Evolutionary conservation across 345 rosid species (phyloP), one percentile per base, ranked within the genome.

Genomic region (Cardiospermum halicacabum): DNA sequence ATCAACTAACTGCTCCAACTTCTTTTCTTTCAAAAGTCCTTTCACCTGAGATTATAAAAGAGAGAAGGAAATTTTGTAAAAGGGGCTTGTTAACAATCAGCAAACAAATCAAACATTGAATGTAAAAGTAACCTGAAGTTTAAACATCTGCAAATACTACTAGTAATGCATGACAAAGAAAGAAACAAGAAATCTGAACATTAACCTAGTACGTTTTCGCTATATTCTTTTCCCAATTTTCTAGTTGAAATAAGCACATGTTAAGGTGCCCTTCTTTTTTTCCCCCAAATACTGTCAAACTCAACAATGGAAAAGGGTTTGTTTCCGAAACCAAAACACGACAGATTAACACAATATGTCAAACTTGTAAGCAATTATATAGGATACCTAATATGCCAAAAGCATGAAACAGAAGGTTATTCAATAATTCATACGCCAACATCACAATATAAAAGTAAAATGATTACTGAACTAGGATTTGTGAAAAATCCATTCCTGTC

Each of bases 1-100:
- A 45, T 89, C 98, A 2, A 92, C 97, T 68, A 92, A 78, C 34
- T 62, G 75, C 65, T 88, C 97, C 71, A 89, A 69, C 71, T 64
- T 92, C 74, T 84, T 86, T 25, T 86, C 97, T 64, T 85, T 84
- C 7, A 91, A 72, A 74, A 91, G 91, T 48, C 97, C 99, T 83
- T 92, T 89, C 65, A 92, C 98, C 97, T 92, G 83, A 59, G 64
- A 75, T 72, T 61, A 66, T 18, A 16, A 51, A 68, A 66, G 53
- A 27, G 27, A 42, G 28, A 27, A 10, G 1, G 15, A 42, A 13
- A 18, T 25, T n/a, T 45, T 19, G 15, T 3, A 18, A 10, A 9
- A 18, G 3, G 13, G 12, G 1, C 15, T 2, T 8, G 2, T 15
- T 26, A 15, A 16, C 2, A 0, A 56, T 31, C 40, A 18, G 18